Conservation (phyloP, 1,284 basidiomycete genomes). For the Moniliophthora roreri region DNA sequence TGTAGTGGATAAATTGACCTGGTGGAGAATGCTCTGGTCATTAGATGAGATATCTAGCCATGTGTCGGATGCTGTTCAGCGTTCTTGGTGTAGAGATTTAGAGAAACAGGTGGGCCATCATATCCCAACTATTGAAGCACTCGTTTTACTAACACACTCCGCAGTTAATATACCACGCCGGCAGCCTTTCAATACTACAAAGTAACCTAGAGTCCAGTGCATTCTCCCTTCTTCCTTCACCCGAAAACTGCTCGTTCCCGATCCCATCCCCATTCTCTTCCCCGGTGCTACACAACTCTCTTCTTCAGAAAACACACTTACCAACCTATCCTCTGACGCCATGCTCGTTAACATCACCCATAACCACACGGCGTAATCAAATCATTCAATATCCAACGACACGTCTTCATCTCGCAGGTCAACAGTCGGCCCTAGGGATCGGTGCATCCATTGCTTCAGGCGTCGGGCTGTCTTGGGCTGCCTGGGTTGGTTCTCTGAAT, state of each 20-base stretch:
- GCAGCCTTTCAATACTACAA: conserved; percentile 61
- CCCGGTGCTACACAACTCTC: conserved; percentile 64
- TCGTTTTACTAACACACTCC: not conserved
- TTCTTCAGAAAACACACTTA: conserved; percentile 54
- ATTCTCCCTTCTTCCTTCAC: conserved; percentile 29
- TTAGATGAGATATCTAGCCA: conserved; percentile 73
- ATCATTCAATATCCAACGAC: conserved; percentile 59
- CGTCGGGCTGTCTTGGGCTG: conserved; percentile 47
- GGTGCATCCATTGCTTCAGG: conserved; percentile 43
- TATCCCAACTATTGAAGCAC: not conserved
- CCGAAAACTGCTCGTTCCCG: conserved; percentile 25
- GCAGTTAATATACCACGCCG: conserved; percentile 72
- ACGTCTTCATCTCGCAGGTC: conserved; percentile 65
- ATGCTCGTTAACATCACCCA: conserved; percentile 51
- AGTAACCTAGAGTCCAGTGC: conserved; percentile 42
- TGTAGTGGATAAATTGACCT: conserved; percentile 57
- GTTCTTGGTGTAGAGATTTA: conserved; percentile 64
- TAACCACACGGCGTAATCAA: conserved; percentile 57
- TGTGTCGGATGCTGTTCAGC: conserved; percentile 51
- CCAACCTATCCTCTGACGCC: conserved; percentile 52
- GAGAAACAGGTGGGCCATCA: conserved; percentile 56
- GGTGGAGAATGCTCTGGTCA: conserved; percentile 66
- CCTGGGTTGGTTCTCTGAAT: conserved; percentile 53
- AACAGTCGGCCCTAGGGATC: conserved; percentile 59
- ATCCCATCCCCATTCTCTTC: conserved; percentile 37